Base-by-base conservation (phyloP, 2,329 filamentous ascomycete species). In the Phaeosphaeriaceae sp. region DNA sequence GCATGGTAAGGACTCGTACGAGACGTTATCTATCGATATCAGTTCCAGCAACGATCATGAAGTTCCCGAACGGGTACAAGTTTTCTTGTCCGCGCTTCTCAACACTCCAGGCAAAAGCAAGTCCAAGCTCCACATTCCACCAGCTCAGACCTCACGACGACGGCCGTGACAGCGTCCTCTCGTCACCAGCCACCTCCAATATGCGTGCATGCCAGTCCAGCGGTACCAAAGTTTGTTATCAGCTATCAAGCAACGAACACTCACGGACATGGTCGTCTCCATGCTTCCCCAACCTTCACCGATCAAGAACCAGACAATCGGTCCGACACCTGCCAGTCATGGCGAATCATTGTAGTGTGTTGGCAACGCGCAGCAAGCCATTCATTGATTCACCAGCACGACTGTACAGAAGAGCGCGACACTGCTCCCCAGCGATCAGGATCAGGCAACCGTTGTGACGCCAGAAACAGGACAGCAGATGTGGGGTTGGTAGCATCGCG, bases 401-500 rank as follows among this genome's bases (percentile, higher is more conserved):
- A 36, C 13, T 15, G 7, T 36, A 5, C 13, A 36, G 31, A 36
- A 36, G 31, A 36, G 31, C 31, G 31, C 31, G 13, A 11, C 25
- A 11, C 25, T 31, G 25, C 25, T 31, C 31, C 7, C 13, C 9
- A 27, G 13, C 31, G 11, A 36, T 13, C 31, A 36, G 31, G 31
- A 3, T 11, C 31, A 36, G 31, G 31, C 31, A 36, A 36, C 7
- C 31, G 31, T 36, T 36, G 31, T 36, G 17, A 7, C 20, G 20
- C 20, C 40, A 42, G 20, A 42, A 20, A 19, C 42, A 46, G 19
- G 3, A 20, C 21, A 20, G 42, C n/a, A 46, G 42, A 13, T 46
- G 45, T 47, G 45, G 45, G 45, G 45, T 24, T 25, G 45, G 45
- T 47, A 27, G 45, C 45, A 47, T 47, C 22, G 45, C 45, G 44